Base-by-base conservation (phyloP, 768 basidiomycete genomes). In the Saitozyma podzolica region DNA sequence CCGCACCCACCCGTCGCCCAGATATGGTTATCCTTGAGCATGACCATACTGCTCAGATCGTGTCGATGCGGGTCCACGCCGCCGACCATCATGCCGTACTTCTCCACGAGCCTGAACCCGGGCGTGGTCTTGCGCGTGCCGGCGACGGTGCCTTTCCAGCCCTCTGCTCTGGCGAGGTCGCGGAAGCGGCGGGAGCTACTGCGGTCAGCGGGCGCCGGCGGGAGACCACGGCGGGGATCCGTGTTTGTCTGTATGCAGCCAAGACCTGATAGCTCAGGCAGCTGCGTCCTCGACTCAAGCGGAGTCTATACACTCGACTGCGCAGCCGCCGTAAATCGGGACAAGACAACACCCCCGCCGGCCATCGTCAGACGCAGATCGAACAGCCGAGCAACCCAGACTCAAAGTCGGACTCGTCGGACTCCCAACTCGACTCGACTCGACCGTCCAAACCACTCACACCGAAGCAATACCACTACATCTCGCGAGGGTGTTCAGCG, bases 1-100 rank as follows among this genome's bases (percentile, higher is more conserved):
- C 45, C 45, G 9, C 9, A 57, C 83, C 64, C 74, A 88, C 93
- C 93, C 49, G 88, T 90, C 3, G 93, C 95, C 94, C 93, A 97
- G 75, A 98, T 91, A 77, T 99, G 96, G 77, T 99, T 99, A 73
- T 99, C 96, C 80, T 98, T 98, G 73, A 99, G 86, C 96, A 99
- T 99, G 75, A 99, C 94, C 96, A 99, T 98, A 77, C 90, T 91
- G 39, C 91, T 93, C n/a, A 98, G 84, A 79, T 98, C 94, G 69
- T 96, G 89, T 20, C 96, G 86, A 82, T 99, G 96, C 9, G 91
- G 82, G 77, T 99, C 95, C 70, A 97, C 89, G 7, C 96, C 96
- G 16, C 96, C 96, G 13, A 98, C 91, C 50, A 98, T 70, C 96
- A 99, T 98, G 4, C 88, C 96, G 77, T 99, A 97, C 80, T 99